phyloP scores from a whole-genome alignment of 2,329 filamentous ascomycete genomes.

The Plenodomus lindquistii region DNA sequence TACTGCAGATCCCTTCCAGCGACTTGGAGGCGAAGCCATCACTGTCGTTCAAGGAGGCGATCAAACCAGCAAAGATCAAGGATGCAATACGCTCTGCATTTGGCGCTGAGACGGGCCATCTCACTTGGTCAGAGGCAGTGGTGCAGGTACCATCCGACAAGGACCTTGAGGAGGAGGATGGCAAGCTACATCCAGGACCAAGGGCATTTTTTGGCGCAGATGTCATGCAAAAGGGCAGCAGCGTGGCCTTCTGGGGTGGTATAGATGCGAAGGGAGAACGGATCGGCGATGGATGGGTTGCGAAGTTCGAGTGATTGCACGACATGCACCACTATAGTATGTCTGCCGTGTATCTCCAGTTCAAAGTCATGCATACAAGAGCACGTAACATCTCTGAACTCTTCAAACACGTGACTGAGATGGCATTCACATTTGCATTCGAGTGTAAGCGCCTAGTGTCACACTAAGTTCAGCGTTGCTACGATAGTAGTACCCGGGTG shows the following conservation, averaged over 20 bases:
- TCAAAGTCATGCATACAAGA: no score
- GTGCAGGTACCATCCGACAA: slow-evolving; percentile 41
- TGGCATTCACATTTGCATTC: no score
- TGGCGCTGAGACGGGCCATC: slow-evolving; percentile 46
- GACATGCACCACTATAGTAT: background rate
- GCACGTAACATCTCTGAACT: no score
- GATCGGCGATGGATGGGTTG: slow-evolving; percentile 52
- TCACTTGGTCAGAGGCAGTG: slow-evolving; percentile 49
- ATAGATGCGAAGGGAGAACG: slow-evolving; percentile 48
- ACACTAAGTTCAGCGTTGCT: no score
- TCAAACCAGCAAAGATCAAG: slow-evolving; percentile 51
- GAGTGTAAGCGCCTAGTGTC: no score
- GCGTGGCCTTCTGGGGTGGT: slow-evolving; percentile 50
- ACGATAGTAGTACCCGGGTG: no score
- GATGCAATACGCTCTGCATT: slow-evolving; percentile 48
- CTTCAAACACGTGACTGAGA: no score
- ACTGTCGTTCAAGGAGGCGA: slow-evolving; percentile 28
- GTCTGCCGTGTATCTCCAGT: no score
- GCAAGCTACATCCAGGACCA: slow-evolving; percentile 52
- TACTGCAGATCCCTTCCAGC: slow-evolving; percentile 49
- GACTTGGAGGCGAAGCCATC: slow-evolving; percentile 28
- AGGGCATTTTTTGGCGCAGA: slow-evolving; percentile 49
- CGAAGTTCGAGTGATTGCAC: slow-evolving; percentile 36
- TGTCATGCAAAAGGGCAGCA: slow-evolving; percentile 40
- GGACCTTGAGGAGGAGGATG: slow-evolving; percentile 38